Evolutionary conservation across 352 stramenopile species (phyloP), one percentile per base, ranked within the genome.

Genomic region (Aphanomyces stellatus): DNA sequence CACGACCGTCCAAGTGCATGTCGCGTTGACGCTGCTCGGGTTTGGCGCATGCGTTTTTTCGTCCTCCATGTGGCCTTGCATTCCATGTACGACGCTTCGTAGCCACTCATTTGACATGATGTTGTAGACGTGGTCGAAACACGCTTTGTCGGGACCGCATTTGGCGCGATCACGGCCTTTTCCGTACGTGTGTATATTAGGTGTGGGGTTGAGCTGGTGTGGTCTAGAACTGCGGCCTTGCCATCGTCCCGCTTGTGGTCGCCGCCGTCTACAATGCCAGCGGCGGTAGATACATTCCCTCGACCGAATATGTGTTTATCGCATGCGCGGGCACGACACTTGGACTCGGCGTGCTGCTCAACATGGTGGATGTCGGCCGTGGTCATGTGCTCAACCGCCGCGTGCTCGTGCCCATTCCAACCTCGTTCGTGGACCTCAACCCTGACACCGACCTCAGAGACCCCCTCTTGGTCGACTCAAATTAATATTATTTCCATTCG

Each of bases 91-190:
- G 30, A 17, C 19, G 11, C n/a, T n/a, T n/a, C n/a, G n/a, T n/a
- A n/a, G n/a, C n/a, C n/a, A n/a, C 2, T 25, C 7, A 25, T 55
- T 25, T 41, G 33, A 10, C 3, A 24, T 53, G 22, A 41, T 10
- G 10, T 3, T 35, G 22, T 67, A 67, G 60, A 60, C 24, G 43
- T 56, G 17, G 60, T 67, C n/a, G 60, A 67, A 17, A 37, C 60
- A 19, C 41, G 33, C 11, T 41, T 60, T 33, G 49, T 67, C 3
- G 60, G 60, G 40, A 67, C 60, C 11, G 60, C 60, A 2, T 67
- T 60, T 59, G 60, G 60, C 4, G 49, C 49, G 0, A 67, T 60
- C 28, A 60, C 60, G 25, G 31, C 60, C 40, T 67, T 67, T 28
- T 56, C 60, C 13, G 60, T 67, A 59, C 7, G 19, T 22, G 8